Conservation (phyloP, 2,329 filamentous ascomycete species). For the Calonectria fujianensis region DNA sequence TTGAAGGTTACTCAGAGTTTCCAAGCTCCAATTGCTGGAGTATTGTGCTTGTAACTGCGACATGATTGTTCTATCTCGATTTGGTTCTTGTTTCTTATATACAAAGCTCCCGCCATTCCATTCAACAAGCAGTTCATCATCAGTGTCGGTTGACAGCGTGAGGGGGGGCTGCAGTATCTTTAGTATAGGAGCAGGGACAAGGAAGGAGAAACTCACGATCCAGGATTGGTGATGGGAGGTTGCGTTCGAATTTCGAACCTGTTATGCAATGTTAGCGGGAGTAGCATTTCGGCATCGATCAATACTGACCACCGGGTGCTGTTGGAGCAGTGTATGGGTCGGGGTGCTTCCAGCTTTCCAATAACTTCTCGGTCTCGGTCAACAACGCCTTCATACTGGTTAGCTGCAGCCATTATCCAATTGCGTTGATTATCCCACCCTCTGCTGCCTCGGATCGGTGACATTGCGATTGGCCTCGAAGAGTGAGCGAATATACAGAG, state of each 20-base stretch:
- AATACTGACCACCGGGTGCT: slow-evolving; percentile 87
- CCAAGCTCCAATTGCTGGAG: not conserved
- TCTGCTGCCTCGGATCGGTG: slow-evolving; percentile 88
- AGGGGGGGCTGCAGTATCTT: slow-evolving; percentile 54
- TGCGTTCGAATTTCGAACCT: slow-evolving; percentile 98
- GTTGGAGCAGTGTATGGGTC: slow-evolving; percentile 94
- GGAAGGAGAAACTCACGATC: slow-evolving; percentile 78
- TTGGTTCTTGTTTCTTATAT: slow-evolving; percentile 44
- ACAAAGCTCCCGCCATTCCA: slow-evolving; percentile 43
- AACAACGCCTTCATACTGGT: slow-evolving; percentile 79
- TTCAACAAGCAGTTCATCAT: slow-evolving; percentile 39
- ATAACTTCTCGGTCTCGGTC: slow-evolving; percentile 88
- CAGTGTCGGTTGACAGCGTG: slow-evolving; percentile 53
- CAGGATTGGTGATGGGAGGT: slow-evolving; percentile 86
- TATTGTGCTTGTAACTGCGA: slow-evolving; percentile 41
- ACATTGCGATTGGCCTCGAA: slow-evolving; percentile 96
- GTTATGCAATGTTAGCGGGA: slow-evolving; percentile 43
- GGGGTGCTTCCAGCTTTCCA: slow-evolving; percentile 97
- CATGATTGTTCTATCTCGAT: slow-evolving; percentile 39
- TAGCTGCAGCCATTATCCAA: slow-evolving; percentile 25
- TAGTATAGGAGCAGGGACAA: slow-evolving; percentile 34
- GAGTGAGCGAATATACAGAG: slow-evolving; percentile 93
- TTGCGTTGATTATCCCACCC: slow-evolving; percentile 72
- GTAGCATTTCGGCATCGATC: not conserved
- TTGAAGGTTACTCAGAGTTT: not conserved